phyloP scores from a whole-genome alignment of 148 eudicot species.

The Rhododendron griersonianum region DNA sequence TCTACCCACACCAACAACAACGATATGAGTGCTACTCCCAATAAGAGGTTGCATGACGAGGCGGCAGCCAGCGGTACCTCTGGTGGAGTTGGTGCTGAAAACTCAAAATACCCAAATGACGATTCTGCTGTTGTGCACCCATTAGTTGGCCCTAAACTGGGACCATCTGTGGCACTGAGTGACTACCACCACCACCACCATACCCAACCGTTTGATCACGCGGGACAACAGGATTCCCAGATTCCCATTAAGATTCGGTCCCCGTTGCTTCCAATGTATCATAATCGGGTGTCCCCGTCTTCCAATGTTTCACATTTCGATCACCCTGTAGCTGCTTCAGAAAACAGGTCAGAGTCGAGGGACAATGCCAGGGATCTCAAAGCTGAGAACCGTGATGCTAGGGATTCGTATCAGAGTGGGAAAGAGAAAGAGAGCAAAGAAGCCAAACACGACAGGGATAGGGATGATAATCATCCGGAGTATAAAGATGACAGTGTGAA shows the following conservation, averaged over 20 bases:
- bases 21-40: slow-evolving; percentile 44
- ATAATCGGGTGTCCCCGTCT: slow-evolving; percentile 37
- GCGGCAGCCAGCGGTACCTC: slow-evolving; percentile 20
- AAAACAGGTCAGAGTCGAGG: slow-evolving; percentile 50
- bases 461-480: slow-evolving; percentile 28
- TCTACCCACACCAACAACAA: background rate
- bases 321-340: slow-evolving; percentile 41
- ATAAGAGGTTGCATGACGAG: slow-evolving; percentile 39
- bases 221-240: slow-evolving; percentile 45
- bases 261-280: slow-evolving; percentile 52
- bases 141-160: slow-evolving; percentile 23
- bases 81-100: slow-evolving; percentile 22
- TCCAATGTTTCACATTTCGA: slow-evolving; percentile 44
- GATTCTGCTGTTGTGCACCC: slow-evolving; percentile 24
- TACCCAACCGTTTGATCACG: slow-evolving; percentile 22
- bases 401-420: slow-evolving; percentile 46
- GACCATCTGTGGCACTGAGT: background rate
- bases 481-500: slow-evolving; percentile 40
- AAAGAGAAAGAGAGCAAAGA: slow-evolving; percentile 62
- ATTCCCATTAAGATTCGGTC: slow-evolving; percentile 47
- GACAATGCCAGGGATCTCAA: slow-evolving; percentile 48
- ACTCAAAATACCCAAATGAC: slow-evolving; percentile 31
- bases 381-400: slow-evolving; percentile 30
- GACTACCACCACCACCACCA: slow-evolving; percentile 9
- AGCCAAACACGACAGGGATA: slow-evolving; percentile 47